These are phyloP conservation scores for Cordia subcordata DNA, from an alignment of 257 asterid genomes.

Conservation along the genomic window DNA sequence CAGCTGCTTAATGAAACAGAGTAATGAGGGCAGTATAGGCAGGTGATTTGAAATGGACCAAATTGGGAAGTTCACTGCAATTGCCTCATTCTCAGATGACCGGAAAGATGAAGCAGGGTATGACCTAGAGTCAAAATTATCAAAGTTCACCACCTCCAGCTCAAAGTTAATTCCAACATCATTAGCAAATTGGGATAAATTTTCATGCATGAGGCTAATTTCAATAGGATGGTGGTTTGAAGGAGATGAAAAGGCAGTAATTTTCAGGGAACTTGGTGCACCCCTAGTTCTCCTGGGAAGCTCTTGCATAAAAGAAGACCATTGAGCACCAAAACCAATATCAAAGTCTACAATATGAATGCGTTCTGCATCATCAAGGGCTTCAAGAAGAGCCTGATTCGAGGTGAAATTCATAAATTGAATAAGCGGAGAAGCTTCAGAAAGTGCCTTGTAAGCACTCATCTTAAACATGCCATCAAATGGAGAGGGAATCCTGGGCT, in stretches of 20 bases:
- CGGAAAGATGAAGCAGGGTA: slow-evolving; percentile 28
- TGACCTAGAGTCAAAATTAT: slow-evolving; percentile 40
- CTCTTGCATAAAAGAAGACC: slow-evolving; percentile 61
- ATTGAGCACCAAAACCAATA: slow-evolving; percentile 54
- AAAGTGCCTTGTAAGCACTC: slow-evolving; percentile 43
- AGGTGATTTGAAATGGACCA: slow-evolving; percentile 42
- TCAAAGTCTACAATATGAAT: slow-evolving; percentile 51
- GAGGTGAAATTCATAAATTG: slow-evolving; percentile 49
- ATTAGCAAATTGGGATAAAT: slow-evolving; percentile 35
- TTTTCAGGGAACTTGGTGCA: slow-evolving; percentile 26
- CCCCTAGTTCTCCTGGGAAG: slow-evolving; percentile 31
- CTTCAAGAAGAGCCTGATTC: slow-evolving; percentile 46
- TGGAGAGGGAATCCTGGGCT: slow-evolving; percentile 31
- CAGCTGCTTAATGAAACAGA: slow-evolving; percentile 41
- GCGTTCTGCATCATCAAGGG: slow-evolving; percentile 24
- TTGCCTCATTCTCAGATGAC: slow-evolving; percentile 30
- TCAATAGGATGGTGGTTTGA: slow-evolving; percentile 37
- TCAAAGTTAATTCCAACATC: slow-evolving; percentile 40
- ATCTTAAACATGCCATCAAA: slow-evolving; percentile 44
- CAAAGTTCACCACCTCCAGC: slow-evolving; percentile 53
- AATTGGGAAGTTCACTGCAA: slow-evolving; percentile 49
- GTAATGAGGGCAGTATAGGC: slow-evolving; percentile 28
- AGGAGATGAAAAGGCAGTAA: slow-evolving; percentile 55
- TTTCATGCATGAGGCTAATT: slow-evolving; percentile 51
- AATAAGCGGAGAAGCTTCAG: slow-evolving; percentile 44